Evolutionary conservation across 2,329 filamentous ascomycete species (phyloP), one percentile per base, ranked within the genome.

Genomic region (Malbranchea zuffiana): DNA sequence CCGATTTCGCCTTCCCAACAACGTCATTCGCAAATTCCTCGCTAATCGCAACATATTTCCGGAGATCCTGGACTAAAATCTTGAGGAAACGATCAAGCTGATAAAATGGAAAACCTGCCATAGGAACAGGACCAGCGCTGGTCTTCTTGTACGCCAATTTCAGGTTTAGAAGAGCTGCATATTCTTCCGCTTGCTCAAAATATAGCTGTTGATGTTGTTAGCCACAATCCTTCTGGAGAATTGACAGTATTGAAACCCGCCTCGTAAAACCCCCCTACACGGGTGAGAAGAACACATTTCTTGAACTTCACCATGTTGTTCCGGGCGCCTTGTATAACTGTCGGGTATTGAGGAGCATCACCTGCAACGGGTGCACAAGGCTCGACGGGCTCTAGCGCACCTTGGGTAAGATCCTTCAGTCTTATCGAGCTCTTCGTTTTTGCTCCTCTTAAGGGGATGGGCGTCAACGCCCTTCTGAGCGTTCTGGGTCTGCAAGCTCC

Each of bases 201-300:
- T 98, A 98, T 41, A 98, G 67, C 72, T 67, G 38, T 12, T 32
- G 4, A 24, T 13, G 40, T 44, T 28, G 2, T 30, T 19, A 40
- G 29, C 7, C 12, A 15, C 16, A 5, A 6, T 15, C 10, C 13
- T 8, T 11, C 13, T 16, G 7, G 6, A 30, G 7, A 10, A n/a
- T 17, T 19, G 7, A 18, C n/a, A 30, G 16, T n/a, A 6, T 16
- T 8, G 15, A 17, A 27, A 15, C 36, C 32, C 59, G 70, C 69
- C 62, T 98, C 90, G 61, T 96, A 98, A 62, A 98, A 98, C 42
- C 87, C 80, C 39, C 90, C 90, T 18, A 98, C 86, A 39, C 88
- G 76, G 3, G 90, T 98, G 42, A 98, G 65, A 5, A 98, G 60
- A 25, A 98, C 82, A 60, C 88, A 96, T 50, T 92, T 85, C 51